A percentile compares a stretch with the other conserved stretches of the same genome.
Evolutionary conservation across 306 rosid species (phyloP).

Genomic region (Oxytropis ochrocephala): DNA sequence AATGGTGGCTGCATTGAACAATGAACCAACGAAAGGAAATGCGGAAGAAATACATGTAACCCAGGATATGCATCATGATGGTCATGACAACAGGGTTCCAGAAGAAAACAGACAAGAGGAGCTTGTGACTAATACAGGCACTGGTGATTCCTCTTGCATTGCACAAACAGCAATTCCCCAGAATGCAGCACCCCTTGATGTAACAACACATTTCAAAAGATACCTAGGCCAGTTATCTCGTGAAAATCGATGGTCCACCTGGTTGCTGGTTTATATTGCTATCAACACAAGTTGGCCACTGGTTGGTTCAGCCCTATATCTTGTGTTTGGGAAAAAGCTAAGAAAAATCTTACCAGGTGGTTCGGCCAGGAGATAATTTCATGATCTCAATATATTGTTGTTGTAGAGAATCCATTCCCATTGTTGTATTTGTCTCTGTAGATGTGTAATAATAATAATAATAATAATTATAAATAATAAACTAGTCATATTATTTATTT

Average conservation of each 20-base stretch:
- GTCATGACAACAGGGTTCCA: constrained; percentile 20
- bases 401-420: too few relatives aligned
- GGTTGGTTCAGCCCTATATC: constrained; percentile 60
- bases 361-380: constrained; percentile 39
- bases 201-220: constrained; percentile 36
- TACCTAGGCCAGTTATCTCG: constrained; percentile 47
- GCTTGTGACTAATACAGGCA: constrained; percentile 21
- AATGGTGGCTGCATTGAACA: constrained; percentile 71
- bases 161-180: constrained; percentile 14
- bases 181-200: constrained; percentile 24
- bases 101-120: constrained; percentile 24
- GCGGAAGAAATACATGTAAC: constrained; percentile 35
- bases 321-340: constrained; percentile 51
- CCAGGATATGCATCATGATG: constrained; percentile 15
- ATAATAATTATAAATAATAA: background rate
- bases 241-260: constrained; percentile 49
- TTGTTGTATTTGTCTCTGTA: constrained; percentile 13
- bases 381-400: background rate
- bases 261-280: constrained; percentile 80
- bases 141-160: constrained; percentile 1
- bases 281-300: constrained; percentile 78
- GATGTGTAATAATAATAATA: background rate
- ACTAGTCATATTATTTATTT: background rate
- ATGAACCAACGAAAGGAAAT: constrained; percentile 31
- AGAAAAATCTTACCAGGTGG: constrained; percentile 42